phyloP scores from a whole-genome alignment of 2,329 filamentous ascomycete species.

The Fusarium duplospermum region DNA sequence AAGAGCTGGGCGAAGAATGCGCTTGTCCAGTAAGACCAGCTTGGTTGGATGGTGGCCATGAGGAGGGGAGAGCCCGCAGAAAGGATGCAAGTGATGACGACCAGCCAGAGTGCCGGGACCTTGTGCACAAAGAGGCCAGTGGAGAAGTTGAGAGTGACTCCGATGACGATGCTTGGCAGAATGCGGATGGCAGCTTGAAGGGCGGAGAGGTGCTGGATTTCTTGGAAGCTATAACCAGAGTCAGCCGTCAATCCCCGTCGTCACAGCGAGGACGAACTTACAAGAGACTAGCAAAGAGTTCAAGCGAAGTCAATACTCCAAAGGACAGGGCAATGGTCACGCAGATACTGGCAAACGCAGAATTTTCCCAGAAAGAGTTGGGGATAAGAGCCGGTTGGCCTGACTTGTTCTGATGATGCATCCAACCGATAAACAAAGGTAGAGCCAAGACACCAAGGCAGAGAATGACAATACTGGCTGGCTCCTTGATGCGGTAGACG shows the following conservation, averaged over 20 bases:
- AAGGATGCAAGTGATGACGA: conserved; percentile 54
- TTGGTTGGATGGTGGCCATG: conserved; percentile 63
- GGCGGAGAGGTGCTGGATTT: conserved; percentile 59
- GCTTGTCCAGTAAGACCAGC: conserved; percentile 63
- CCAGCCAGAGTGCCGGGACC: conserved; percentile 53
- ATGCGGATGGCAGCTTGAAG: conserved; percentile 60
- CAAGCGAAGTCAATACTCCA: conserved; percentile 59
- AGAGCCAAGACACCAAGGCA: conserved; percentile 56
- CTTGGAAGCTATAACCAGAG: conserved; percentile 57
- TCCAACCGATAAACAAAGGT: conserved; percentile 65
- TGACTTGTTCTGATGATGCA: conserved; percentile 58
- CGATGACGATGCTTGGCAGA: conserved; percentile 58
- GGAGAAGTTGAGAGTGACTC: conserved; percentile 53
- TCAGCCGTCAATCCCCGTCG: neutral
- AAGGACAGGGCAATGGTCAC: conserved; percentile 59
- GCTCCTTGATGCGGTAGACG: conserved; percentile 54
- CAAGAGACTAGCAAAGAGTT: conserved; percentile 62
- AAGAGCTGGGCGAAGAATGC: conserved; percentile 58
- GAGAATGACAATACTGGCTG: conserved; percentile 59
- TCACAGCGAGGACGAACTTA: conserved; percentile 41
- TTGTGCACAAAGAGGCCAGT: conserved; percentile 60
- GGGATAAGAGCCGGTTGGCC: conserved; percentile 68
- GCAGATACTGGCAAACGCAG: conserved; percentile 66
- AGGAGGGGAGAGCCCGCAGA: conserved; percentile 60
- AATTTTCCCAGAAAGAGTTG: conserved; percentile 70